Evolutionary conservation across 2,329 filamentous ascomycete genomes (phyloP), one percentile per base, ranked within the genome.

Genomic region (Alternaria sp.): DNA sequence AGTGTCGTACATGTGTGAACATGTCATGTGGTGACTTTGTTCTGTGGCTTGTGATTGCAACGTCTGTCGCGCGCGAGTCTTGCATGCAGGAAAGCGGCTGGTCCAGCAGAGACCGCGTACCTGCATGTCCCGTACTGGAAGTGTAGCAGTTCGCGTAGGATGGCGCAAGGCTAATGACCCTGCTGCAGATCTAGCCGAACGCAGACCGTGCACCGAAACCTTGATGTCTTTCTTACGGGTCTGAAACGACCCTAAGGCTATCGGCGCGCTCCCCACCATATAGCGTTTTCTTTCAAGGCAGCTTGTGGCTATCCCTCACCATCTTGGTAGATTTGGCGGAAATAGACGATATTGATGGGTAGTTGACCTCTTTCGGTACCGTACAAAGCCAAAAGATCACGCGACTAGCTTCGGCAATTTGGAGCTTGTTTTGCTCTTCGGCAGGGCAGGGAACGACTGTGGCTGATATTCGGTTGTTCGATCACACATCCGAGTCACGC

Each of bases 181-280:
- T 64, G 43, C 53, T 51, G 67, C 62, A 63, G 64, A 69, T 71
- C 66, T 64, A 63, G 54, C 65, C 61, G 64, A 66, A 64, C 48
- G 52, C 32, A 59, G 57, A 51, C 65, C 60, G 64, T 66, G 67
- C 67, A 55, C 61, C 57, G 60, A 62, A 65, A 60, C 67, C 57
- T 64, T 64, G 63, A 59, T 59, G 65, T 50, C 58, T 52, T 53
- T 67, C 59, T 54, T 61, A 64, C 60, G 14, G 32, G 49, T 58
- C 54, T 70, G 67, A 70, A 71, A 71, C 69, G 45, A 46, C 63
- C 53, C 67, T 38, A 60, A 61, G 55, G 57, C 60, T 50, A 48
- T 16, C 22, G 44, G 30, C 32, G 18, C 16, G 16, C 27, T 28
- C 25, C 12, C 48, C 36, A 57, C 27, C 46, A 43, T 45, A 54